Evolutionary conservation across 495 filamentous ascomycete species (phyloP), one percentile per base, ranked within the genome.

Genomic region (Penicillium chermesinum): DNA sequence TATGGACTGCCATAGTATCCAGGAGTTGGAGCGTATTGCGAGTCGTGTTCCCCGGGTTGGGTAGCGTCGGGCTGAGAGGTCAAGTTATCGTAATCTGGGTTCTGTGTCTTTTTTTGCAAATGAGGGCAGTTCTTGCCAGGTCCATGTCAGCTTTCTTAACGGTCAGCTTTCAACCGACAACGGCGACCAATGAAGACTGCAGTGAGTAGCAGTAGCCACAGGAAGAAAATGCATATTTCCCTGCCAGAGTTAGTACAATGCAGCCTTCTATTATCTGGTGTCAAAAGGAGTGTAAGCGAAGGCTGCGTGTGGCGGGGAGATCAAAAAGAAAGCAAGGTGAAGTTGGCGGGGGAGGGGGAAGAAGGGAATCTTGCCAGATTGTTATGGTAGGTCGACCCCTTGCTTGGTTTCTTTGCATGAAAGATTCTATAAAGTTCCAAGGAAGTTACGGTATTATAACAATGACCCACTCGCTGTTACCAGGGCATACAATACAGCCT

Each of bases 191-290:
- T 52, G 38, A 47, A 20, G 48, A 0, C 12, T 45, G 15, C 12
- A 12, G 10, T 13, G 21, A 15, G 38, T 17, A 17, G 15, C 3
- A 42, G 9, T 36, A 46, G n/a, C 33, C 34, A 44, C 33, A 17
- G 30, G 38, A 41, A 41, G 18, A 12, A 22, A 42, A 47, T 45
- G 44, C 36, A 51, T 42, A 40, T 20, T 57, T 49, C 15, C 54
- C 35, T 52, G 49, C 53, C 41, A 42, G 46, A 38, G 21, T 50
- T 49, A 47, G 49, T 38, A 47, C 38, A 49, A 19, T 47, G 52
- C 37, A 40, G 49, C 41, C 25, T 30, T 30, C 25, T 30, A 30
- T 30, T 30, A 10, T 30, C 10, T 30, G 25, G 10, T 5, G 25
- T 30, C 25, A 30, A 30, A 30, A n/a, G 25, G 10, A 30, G 25